Conservation (phyloP, 2,329 filamentous ascomycete species). For the Ceratocystis destructans region DNA sequence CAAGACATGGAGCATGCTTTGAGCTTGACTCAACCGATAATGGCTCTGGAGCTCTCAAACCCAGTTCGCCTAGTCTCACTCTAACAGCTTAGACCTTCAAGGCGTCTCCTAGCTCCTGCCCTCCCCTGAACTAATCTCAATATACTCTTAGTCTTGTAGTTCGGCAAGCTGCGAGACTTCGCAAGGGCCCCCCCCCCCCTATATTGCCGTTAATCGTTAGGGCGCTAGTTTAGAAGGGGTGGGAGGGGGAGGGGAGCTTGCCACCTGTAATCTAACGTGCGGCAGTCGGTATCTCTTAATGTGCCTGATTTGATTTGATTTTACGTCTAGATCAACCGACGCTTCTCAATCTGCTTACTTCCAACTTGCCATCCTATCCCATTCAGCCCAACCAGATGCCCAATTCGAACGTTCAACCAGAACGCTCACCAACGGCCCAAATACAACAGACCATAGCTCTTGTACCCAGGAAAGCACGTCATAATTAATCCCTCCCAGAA, state of each 20-base stretch:
- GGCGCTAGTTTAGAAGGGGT: background rate
- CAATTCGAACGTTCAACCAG: background rate
- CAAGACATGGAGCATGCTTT: background rate
- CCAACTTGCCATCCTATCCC: background rate
- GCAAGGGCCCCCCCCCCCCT: background rate
- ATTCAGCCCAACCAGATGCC: background rate
- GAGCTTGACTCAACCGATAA: background rate
- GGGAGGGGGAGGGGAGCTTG: background rate
- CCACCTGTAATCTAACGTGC: background rate
- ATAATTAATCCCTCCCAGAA: background rate
- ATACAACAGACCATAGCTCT: background rate
- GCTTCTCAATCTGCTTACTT: no score
- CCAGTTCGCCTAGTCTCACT: background rate
- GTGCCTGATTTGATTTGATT: background rate
- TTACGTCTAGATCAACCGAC: no score
- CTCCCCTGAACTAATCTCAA: background rate
- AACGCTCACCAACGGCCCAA: background rate
- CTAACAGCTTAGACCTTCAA: background rate
- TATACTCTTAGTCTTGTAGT: background rate
- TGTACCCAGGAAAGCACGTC: background rate
- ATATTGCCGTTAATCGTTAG: background rate
- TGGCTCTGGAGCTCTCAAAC: background rate
- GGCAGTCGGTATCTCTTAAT: background rate
- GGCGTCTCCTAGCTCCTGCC: background rate
- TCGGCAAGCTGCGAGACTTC: background rate